Percentiles rank a stretch among this genome's conserved stretches.
phyloP scores from a whole-genome alignment of 805 yeast species.

The Saturnispora quitensis region DNA sequence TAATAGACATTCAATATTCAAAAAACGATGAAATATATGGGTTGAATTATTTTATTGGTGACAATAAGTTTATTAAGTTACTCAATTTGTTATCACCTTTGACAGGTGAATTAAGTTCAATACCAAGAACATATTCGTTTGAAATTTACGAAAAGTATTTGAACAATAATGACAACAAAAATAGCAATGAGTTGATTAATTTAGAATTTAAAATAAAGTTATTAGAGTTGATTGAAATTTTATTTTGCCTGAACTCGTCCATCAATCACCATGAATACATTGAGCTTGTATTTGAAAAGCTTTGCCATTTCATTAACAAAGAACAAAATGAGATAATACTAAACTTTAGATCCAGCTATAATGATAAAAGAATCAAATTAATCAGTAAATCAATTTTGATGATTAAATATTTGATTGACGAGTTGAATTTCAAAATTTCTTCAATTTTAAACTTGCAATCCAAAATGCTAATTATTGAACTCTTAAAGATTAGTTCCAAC shows the following conservation, averaged over 20 bases:
- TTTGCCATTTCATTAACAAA: conserved; percentile 29
- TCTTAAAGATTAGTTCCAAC: conserved; percentile 26
- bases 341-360: conserved; percentile 35
- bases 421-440: conserved; percentile 19
- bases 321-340: conserved; percentile 40
- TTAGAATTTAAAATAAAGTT: conserved; percentile 38
- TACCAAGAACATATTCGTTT: conserved; percentile 22
- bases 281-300: conserved; percentile 4
- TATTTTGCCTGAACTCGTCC: conserved; percentile 14
- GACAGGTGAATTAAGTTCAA: conserved; percentile 10
- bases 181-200: conserved; percentile 31
- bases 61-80: conserved; percentile 35
- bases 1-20: conserved; percentile 23
- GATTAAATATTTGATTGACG: conserved; percentile 25
- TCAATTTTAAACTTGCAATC: conserved; percentile 22
- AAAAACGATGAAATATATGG: conserved; percentile 37
- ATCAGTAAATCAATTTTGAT: conserved; percentile 34
- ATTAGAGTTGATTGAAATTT: conserved; percentile 39
- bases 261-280: conserved; percentile 3
- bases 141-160: conserved; percentile 17
- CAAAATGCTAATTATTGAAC: conserved; percentile 24
- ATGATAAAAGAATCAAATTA: conserved; percentile 31
- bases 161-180: conserved; percentile 12
- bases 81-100: conserved; percentile 36
- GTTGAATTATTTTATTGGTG: conserved; percentile 44